phyloP scores from a whole-genome alignment of 345 rosid species.

The Jatropha curcas region DNA sequence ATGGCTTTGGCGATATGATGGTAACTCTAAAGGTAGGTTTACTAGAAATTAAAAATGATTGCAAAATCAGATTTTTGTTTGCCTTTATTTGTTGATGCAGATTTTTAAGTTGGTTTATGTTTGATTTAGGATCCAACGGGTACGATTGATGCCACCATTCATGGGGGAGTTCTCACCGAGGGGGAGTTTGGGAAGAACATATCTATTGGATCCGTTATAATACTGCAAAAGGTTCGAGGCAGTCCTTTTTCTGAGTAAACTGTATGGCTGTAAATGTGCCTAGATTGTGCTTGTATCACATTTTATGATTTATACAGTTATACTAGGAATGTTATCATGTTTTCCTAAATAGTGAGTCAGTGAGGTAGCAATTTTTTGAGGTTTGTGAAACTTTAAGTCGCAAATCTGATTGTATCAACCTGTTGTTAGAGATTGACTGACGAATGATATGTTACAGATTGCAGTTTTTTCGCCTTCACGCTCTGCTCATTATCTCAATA shows the following conservation, averaged over 20 bases:
- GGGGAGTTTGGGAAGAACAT: constrained; percentile 59
- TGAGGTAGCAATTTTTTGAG: too few relatives aligned
- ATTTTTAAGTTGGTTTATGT: neutral
- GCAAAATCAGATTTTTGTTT: neutral
- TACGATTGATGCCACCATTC: constrained; percentile 73
- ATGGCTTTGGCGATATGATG: constrained; percentile 82
- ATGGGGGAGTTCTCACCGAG: constrained; percentile 53
- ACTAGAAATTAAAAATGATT: neutral
- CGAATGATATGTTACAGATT: constrained; percentile 53
- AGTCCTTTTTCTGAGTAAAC: neutral
- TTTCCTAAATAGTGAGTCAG: neutral
- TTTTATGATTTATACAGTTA: too few relatives aligned
- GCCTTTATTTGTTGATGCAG: constrained; percentile 1
- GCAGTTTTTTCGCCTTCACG: constrained; percentile 63
- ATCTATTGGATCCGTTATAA: constrained; percentile 65
- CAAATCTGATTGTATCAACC: neutral
- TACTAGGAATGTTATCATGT: neutral
- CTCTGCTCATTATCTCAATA: constrained; percentile 59
- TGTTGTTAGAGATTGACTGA: constrained; percentile 20
- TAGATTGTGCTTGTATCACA: neutral
- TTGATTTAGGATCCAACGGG: constrained; percentile 75
- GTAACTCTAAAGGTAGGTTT: constrained; percentile 74
- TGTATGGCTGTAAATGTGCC: neutral
- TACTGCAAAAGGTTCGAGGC: constrained; percentile 60
- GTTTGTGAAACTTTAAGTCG: constrained; percentile 4